Evolutionary conservation across 495 filamentous ascomycete genomes (phyloP).

Genomic region (Tuber melanosporum): DNA sequence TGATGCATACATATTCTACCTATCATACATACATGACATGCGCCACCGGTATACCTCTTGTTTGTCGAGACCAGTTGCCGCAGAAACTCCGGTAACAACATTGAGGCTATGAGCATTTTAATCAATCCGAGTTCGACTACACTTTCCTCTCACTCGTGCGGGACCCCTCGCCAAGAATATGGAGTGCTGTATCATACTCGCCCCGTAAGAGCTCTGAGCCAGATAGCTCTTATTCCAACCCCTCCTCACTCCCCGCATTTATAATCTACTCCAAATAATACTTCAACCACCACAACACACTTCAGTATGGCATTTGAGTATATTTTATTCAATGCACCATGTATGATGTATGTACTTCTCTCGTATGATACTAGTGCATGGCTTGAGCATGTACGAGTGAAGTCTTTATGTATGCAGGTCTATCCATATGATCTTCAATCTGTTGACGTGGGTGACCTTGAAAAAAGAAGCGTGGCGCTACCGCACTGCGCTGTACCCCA

Average conservation of each 20-base stretch:
- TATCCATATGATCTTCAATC: neutral
- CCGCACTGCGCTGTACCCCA: neutral
- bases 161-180: neutral
- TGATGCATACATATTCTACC: neutral
- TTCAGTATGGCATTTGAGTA: neutral
- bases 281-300: neutral
- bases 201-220: neutral
- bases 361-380: neutral
- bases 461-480: neutral
- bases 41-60: neutral
- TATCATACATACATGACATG: neutral
- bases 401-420: neutral
- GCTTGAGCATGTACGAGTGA: neutral
- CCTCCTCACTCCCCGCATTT: neutral
- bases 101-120: constrained; percentile 2
- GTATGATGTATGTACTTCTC: constrained; percentile 1
- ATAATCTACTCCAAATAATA: neutral
- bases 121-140: neutral
- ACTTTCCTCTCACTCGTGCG: neutral
- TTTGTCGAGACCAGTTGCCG: neutral
- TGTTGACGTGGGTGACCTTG: constrained; percentile 1
- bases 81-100: neutral
- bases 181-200: neutral
- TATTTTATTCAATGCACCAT: neutral
- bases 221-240: neutral